Percentiles rank a stretch among this genome's conserved stretches.
Evolutionary conservation across 75 land plant genomes (phyloP).

Genomic region (Selaginella tamariscina): DNA sequence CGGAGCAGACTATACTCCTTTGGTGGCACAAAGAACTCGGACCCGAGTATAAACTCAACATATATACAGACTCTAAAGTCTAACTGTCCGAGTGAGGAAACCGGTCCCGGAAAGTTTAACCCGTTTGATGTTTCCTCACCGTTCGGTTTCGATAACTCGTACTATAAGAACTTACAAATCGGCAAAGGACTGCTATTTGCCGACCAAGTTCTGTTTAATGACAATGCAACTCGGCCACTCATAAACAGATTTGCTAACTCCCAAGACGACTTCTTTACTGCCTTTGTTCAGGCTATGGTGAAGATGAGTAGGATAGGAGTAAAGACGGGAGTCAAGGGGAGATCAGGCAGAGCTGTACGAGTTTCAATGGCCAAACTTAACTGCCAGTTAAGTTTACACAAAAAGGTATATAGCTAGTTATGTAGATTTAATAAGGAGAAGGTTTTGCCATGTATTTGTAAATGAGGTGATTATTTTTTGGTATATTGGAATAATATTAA

Average conservation of each 20-base stretch:
- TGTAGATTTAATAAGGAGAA: no score
- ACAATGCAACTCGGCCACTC: not conserved
- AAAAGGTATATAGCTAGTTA: no score
- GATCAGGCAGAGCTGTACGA: constrained; percentile 18
- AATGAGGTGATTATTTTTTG: not conserved
- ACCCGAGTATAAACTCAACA: not conserved
- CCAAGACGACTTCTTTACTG: not conserved
- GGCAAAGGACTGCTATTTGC: constrained; percentile 9
- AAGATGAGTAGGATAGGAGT: constrained; percentile 22
- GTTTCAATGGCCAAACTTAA: constrained; percentile 3
- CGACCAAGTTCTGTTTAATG: constrained; percentile 2
- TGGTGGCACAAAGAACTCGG: not conserved
- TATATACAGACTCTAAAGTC: not conserved
- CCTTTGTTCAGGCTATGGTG: constrained; percentile 13
- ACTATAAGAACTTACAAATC: constrained; percentile 8
- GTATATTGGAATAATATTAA: not conserved
- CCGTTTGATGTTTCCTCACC: constrained; percentile 6
- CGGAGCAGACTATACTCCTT: not conserved
- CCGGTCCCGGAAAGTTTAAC: not conserved
- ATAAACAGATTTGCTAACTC: not conserved
- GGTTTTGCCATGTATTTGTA: not conserved
- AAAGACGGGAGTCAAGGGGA: constrained; percentile 16
- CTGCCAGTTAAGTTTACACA: no score
- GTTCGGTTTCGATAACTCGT: constrained; percentile 6
- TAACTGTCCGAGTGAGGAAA: not conserved